A percentile compares a stretch with the other conserved stretches of the same genome.
phyloP scores from a whole-genome alignment of 1,284 basidiomycete species.

The Cyathus pygmaeus region DNA sequence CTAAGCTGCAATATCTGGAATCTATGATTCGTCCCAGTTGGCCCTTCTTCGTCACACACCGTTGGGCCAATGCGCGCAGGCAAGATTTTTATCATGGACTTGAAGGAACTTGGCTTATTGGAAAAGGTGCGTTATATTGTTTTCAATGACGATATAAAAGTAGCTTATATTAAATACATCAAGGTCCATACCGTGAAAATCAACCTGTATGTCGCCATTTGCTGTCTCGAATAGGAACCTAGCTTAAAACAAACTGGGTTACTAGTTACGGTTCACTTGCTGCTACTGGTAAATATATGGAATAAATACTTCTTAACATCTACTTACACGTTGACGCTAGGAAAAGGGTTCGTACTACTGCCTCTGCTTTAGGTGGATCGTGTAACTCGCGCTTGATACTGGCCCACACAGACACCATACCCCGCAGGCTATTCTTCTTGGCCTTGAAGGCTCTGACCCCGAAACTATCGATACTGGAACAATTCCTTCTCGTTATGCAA shows the following conservation, averaged over 20 bases:
- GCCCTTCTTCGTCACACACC: constrained; percentile 60
- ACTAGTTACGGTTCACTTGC: constrained; percentile 80
- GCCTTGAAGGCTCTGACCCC: constrained; percentile 88
- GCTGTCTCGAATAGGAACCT: constrained; percentile 1
- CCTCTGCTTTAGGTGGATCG: not conserved
- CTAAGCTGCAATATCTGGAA: constrained; percentile 7
- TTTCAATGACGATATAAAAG: not conserved
- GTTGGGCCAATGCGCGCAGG: constrained; percentile 95
- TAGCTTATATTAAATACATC: constrained; percentile 10
- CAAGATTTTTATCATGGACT: constrained; percentile 86
- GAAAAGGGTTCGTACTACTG: constrained; percentile 73
- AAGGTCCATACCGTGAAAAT: constrained; percentile 86
- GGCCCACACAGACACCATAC: constrained; percentile 82
- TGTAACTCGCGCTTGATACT: constrained; percentile 1
- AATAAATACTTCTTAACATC: constrained; percentile 3
- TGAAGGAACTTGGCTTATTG: constrained; percentile 76
- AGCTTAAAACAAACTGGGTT: not conserved
- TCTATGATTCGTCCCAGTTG: constrained; percentile 40
- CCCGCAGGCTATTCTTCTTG: constrained; percentile 91
- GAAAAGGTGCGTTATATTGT: constrained; percentile 61
- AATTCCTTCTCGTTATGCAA: constrained; percentile 77
- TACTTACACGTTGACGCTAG: constrained; percentile 44
- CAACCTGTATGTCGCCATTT: constrained; percentile 67
- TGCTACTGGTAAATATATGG: constrained; percentile 67
- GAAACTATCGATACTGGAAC: constrained; percentile 89